Evolutionary conservation across 106 monocot genomes (phyloP).

Genomic region (Acorus gramineus): DNA sequence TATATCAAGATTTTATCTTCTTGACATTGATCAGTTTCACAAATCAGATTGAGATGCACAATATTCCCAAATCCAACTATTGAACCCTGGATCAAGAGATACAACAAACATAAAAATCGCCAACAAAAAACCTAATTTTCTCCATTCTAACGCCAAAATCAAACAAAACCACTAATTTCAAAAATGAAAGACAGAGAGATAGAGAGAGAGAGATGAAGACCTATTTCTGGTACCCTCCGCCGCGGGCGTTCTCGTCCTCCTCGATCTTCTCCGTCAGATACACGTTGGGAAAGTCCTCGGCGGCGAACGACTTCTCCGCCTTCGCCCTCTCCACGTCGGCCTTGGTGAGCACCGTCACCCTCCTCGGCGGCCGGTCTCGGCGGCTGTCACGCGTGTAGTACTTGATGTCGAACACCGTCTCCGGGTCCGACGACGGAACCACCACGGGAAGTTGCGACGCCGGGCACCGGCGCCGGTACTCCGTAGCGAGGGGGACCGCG

Average conservation of each 20-base stretch:
- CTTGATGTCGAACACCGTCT: constrained; percentile 84
- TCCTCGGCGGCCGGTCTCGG: constrained; percentile 64
- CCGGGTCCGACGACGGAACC: constrained; percentile 73
- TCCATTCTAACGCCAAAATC: too few species aligned
- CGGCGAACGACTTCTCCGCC: constrained; percentile 57
- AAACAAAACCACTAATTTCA: too few species aligned
- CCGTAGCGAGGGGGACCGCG: constrained; percentile 57
- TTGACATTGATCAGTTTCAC: too few species aligned
- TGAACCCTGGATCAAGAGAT: too few species aligned
- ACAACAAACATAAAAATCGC: too few species aligned
- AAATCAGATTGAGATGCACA: too few species aligned
- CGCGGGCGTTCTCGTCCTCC: constrained; percentile 57
- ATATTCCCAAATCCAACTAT: too few species aligned
- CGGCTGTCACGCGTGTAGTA: constrained; percentile 76
- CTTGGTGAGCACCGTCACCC: constrained; percentile 34
- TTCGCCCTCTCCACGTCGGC: constrained; percentile 18
- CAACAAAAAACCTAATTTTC: too few species aligned
- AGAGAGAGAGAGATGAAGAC: constrained; percentile 1
- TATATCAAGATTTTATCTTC: too few species aligned
- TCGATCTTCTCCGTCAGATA: constrained; percentile 41
- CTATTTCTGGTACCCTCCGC: constrained; percentile 75
- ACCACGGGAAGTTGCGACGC: constrained; percentile 51
- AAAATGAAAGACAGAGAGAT: not conserved
- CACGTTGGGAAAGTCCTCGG: constrained; percentile 51
- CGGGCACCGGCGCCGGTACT: constrained; percentile 78